phyloP scores from a whole-genome alignment of 2,329 filamentous ascomycete species.

The Talaromyces sp. region DNA sequence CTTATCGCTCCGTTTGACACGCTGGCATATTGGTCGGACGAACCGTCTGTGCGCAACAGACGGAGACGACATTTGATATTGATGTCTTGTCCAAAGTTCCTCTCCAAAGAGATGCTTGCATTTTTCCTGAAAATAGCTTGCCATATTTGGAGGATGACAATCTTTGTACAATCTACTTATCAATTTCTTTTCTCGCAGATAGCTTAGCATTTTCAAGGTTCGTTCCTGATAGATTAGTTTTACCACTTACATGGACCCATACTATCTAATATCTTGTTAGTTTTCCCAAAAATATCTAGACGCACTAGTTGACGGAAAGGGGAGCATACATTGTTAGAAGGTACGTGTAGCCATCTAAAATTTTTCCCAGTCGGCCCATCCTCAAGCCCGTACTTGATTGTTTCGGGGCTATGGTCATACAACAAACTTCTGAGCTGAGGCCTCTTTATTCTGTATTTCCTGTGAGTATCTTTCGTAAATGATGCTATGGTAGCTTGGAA shows the following conservation, averaged over 20 bases:
- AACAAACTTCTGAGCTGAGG: background rate
- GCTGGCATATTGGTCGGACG: constrained; percentile 9
- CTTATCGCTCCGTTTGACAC: background rate
- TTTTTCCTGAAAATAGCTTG: constrained; percentile 10
- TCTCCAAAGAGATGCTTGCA: constrained; percentile 11
- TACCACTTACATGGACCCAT: background rate
- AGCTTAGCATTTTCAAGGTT: background rate
- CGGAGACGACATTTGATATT: constrained; percentile 10
- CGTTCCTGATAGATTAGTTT: background rate
- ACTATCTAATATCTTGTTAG: background rate
- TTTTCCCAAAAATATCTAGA: background rate
- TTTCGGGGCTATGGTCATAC: background rate
- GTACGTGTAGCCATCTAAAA: background rate
- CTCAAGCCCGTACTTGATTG: background rate
- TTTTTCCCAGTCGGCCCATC: background rate
- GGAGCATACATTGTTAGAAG: background rate
- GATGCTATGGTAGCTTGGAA: background rate
- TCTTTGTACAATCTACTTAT: background rate
- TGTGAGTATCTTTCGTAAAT: background rate
- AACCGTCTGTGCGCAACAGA: constrained; percentile 12
- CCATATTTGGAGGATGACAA: background rate
- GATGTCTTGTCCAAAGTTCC: constrained; percentile 9
- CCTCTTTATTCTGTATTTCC: background rate
- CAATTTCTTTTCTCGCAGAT: background rate
- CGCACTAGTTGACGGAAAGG: background rate